Base-by-base conservation (phyloP, 2,329 filamentous ascomycete species). In the Talaromyces amestolkiae region DNA sequence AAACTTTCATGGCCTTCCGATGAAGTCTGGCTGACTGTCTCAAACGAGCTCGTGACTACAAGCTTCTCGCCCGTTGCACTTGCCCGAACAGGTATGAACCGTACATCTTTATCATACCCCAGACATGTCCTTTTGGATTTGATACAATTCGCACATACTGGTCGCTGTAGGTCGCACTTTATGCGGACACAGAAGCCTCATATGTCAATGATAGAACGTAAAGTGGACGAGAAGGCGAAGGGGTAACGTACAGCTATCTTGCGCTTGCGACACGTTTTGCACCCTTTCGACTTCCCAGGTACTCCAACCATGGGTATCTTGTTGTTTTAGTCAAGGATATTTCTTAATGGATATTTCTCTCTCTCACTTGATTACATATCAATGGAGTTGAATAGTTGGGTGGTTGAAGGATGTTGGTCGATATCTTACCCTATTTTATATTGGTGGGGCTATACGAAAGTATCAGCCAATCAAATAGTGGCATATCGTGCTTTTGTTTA, bases 81-180 rank as follows among this genome's bases (percentile, higher is more conserved):
- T 63, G 71, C 68, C 67, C 70, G 66, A 31, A 73, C 68, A 22
- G 70, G 33, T 15, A 77, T 70, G 58, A 77, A 76, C 8, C 72
- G 67, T 19, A 67, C 70, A 8, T 73, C 68, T 37, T 69, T 69
- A 41, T 70, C 69, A 65, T 76, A 77, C 9, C 74, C 74, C 7
- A 66, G 65, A 63, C 75, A 77, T n/a, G 61, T 58, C 63, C 74
- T 69, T 13, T 71, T 72, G 10, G 74, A 75, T 58, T 70, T 70
- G 24, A 70, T 69, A 51, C 74, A 77, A 65, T 75, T 72, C 13
- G 65, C 62, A 68, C 74, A 77, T 11, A 45, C 47, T 13, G 74
- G 74, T 49, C 66, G 68, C 67, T 73, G 66, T 19, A 74, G 69
- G 41, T 72, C 73, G 67, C 74, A 77, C 74, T 76, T 71, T 7